Percentiles rank a stretch among this genome's conserved stretches.
Conservation (phyloP, 2,329 filamentous ascomycete genomes). For the Neofusicoccum sp. region DNA sequence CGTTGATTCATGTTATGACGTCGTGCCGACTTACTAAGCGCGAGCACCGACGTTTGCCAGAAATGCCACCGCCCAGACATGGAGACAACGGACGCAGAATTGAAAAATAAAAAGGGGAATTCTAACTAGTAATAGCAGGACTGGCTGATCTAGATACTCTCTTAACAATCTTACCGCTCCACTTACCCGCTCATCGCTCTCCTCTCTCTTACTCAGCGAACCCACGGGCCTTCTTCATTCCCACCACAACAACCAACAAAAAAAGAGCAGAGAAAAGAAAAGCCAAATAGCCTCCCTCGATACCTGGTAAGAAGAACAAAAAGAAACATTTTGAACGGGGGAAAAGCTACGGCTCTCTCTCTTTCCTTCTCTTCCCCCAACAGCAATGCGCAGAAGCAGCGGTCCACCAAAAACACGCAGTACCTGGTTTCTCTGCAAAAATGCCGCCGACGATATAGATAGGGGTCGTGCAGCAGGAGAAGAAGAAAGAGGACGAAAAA, state of each 20-base stretch:
- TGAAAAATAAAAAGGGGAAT: neutral
- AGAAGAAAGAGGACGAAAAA: neutral
- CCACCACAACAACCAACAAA: conserved; percentile 3
- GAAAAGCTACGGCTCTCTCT: neutral
- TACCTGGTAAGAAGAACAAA: neutral
- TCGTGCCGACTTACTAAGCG: no score
- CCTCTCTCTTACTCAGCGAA: neutral
- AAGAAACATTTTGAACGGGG: neutral
- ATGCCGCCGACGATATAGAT: neutral
- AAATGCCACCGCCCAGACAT: no score
- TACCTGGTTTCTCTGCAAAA: conserved; percentile 14
- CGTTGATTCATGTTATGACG: no score
- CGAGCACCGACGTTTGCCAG: no score
- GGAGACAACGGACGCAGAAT: no score
- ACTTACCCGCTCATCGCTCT: neutral
- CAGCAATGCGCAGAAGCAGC: neutral
- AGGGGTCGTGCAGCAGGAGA: neutral
- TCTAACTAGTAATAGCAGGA: neutral
- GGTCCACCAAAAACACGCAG: neutral
- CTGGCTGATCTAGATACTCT: neutral
- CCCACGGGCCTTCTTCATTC: neutral
- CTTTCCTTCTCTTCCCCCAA: neutral
- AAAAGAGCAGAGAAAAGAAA: neutral
- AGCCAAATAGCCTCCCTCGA: neutral
- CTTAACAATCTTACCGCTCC: neutral